Evolutionary conservation across 2,329 filamentous ascomycete species (phyloP), one percentile per base, ranked within the genome.

Genomic region (Penicillium sp.): DNA sequence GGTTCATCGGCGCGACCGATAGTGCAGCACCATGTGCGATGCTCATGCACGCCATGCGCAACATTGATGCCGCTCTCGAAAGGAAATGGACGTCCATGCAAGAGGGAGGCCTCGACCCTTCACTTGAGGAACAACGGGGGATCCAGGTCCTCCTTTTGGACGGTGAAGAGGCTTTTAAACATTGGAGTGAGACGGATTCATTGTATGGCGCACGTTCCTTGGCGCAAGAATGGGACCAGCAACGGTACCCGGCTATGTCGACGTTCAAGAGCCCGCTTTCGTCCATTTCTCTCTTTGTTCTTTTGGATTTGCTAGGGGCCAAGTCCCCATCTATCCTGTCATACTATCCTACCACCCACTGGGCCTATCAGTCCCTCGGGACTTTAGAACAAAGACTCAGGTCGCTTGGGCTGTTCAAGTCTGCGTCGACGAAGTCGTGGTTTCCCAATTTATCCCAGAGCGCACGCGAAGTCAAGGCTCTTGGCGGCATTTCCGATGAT

Each of bases 21-120:
- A 95, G 87, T 54, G 92, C 92, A 1, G 92, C 85, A 12, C 89
- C 92, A 7, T 96, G 90, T 63, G 92, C 92, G 0, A 88, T 96
- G 74, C 73, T 98, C 41, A 76, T 98, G 77, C 51, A 95, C 60
- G 79, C 83, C 9, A 85, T 89, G 45, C 74, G 82, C 49, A 85
- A 79, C 47, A 77, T 98, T 30, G 89, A 96, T 55, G 73, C 69
- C 1, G 86, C 85, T 2, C 67, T 96, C 59, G 85, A 82, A 18
- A 75, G 74, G 58, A 94, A 90, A 66, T 96, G 92, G 85, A 74
- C 77, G 18, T 74, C 73, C 20, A 85, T 89, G 77, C 63, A 78
- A 47, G 74, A 70, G 3, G 71, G 75, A 3, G 82, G 76, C 4
- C 54, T 61, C 2, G 64, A 69, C 30, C 60, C 63, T 3, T 57